These are phyloP conservation scores for Megacollybia platyphylla DNA, from an alignment of 1,284 basidiomycete genomes.

Conservation along the genomic window DNA sequence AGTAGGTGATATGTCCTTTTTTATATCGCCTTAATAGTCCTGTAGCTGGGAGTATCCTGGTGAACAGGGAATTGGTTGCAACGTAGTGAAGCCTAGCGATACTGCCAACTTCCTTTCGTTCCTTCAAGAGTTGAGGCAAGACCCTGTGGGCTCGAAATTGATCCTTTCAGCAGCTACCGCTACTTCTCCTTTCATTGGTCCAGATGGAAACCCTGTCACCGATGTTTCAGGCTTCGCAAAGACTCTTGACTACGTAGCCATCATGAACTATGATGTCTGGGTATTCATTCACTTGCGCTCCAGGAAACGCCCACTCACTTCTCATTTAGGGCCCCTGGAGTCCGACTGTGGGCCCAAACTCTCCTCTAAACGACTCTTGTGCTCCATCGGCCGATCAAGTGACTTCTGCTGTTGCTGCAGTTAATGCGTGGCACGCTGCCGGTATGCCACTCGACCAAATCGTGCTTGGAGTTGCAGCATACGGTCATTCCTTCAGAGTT, in stretches of 20 bases:
- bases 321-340: conserved; percentile 16
- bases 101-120: conserved; percentile 46
- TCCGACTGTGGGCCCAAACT: conserved; percentile 49
- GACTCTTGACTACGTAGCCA: conserved; percentile 49
- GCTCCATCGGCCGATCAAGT: conserved; percentile 40
- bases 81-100: conserved; percentile 37
- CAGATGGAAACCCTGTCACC: conserved; percentile 31
- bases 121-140: conserved; percentile 44
- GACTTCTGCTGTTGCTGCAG: conserved; percentile 64
- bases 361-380: conserved; percentile 76
- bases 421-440: conserved; percentile 60
- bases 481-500: conserved; percentile 55
- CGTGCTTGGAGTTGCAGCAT: conserved; percentile 70
- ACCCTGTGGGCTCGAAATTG: conserved; percentile 35
- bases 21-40: background rate
- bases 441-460: conserved; percentile 63
- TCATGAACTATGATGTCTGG: conserved; percentile 64
- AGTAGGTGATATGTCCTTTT: conserved; percentile 29
- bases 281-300: conserved; percentile 1
- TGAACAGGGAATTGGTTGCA: conserved; percentile 39
- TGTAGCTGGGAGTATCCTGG: conserved; percentile 63
- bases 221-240: conserved; percentile 49
- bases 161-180: conserved; percentile 59
- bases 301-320: background rate
- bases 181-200: conserved; percentile 42